Conservation (phyloP, 2,329 filamentous ascomycete genomes). For the Nectriaceae sp. region DNA sequence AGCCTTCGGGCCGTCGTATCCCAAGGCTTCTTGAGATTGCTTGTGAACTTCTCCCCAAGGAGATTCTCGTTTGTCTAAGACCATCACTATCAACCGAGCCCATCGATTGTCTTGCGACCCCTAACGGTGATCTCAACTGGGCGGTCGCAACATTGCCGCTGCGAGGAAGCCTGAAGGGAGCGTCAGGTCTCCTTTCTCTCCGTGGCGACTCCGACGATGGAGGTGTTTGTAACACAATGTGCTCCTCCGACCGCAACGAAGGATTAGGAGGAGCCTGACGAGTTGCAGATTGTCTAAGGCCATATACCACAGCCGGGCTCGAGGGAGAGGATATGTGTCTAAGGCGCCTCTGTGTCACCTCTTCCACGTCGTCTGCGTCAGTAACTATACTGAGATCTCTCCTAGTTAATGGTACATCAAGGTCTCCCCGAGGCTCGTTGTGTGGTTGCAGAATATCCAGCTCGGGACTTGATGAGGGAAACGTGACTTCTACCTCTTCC, state of each 20-base stretch:
- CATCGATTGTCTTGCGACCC: slow-evolving; percentile 2
- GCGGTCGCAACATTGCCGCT: slow-evolving; percentile 4
- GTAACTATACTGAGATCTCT: not conserved
- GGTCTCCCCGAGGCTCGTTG: not conserved
- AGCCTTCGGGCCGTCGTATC: slow-evolving; percentile 11
- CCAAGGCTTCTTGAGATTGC: slow-evolving; percentile 8
- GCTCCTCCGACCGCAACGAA: slow-evolving; percentile 1
- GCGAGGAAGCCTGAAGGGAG: not conserved
- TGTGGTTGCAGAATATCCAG: slow-evolving; percentile 6
- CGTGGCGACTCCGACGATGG: slow-evolving; percentile 25
- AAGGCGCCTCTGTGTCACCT: slow-evolving; percentile 7
- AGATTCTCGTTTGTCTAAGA: slow-evolving; percentile 15
- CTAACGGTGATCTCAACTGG: slow-evolving; percentile 5
- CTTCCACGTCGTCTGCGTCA: not conserved
- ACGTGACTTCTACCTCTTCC: slow-evolving; percentile 15
- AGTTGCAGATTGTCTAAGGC: slow-evolving; percentile 4
- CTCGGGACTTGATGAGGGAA: slow-evolving; percentile 6
- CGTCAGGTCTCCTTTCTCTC: slow-evolving; percentile 5
- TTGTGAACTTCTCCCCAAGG: slow-evolving; percentile 8
- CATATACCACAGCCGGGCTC: slow-evolving; percentile 10
- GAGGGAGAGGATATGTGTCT: slow-evolving; percentile 1
- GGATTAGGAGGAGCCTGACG: slow-evolving; percentile 1
- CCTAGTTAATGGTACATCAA: not conserved
- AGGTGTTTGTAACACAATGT: slow-evolving; percentile 23
- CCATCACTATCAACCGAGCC: slow-evolving; percentile 5